Base-by-base conservation (phyloP, 495 filamentous ascomycete genomes). In the Echria macrotheca region DNA sequence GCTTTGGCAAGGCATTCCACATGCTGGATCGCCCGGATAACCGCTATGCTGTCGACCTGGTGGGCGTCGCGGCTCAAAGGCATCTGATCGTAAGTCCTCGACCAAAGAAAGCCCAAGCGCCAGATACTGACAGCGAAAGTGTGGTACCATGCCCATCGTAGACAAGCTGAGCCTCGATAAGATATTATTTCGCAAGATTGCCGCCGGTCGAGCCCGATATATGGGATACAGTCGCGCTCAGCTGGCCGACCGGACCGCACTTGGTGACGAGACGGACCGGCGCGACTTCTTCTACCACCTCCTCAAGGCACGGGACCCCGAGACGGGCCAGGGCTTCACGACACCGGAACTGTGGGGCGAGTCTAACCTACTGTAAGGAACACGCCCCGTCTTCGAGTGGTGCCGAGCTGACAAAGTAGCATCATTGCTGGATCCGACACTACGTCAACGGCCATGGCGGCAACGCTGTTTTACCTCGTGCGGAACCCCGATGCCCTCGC, bases 281-380 rank as follows among this genome's bases (percentile, higher is more conserved):
- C 82, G 82, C 46, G 84, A 87, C 62, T 74, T 80, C 60, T 82
- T 84, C 65, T 76, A 75, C 57, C 69, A 76, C 52, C 69, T 84
- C 25, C 71, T 81, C 36, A 76, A 79, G 37, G 75, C 80, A 6
- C 67, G 61, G 18, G 80, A 85, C 56, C 76, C 75, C 12, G 76
- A 83, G 51, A 82, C 78, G 0, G 84, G 82, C 38, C 70, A 77
- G 45, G 82, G 83, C 1, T 84, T 87, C 55, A 70, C 70, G 9
- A 82, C 71, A 9, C 73, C 76, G 1, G 85, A 90, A 53, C 71
- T 88, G 3, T 85, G 81, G 81, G 79, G 76, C 25, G 85, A 88
- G 61, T 79, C 80, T 4, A 84, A 85, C 58, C 66, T 89, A 0
- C 71, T 87, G 70, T 73, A 56, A 45, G 66, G 49, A 3, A 71